phyloP scores from a whole-genome alignment of 2,329 filamentous ascomycete species.

The Xylariaceae sp. region DNA sequence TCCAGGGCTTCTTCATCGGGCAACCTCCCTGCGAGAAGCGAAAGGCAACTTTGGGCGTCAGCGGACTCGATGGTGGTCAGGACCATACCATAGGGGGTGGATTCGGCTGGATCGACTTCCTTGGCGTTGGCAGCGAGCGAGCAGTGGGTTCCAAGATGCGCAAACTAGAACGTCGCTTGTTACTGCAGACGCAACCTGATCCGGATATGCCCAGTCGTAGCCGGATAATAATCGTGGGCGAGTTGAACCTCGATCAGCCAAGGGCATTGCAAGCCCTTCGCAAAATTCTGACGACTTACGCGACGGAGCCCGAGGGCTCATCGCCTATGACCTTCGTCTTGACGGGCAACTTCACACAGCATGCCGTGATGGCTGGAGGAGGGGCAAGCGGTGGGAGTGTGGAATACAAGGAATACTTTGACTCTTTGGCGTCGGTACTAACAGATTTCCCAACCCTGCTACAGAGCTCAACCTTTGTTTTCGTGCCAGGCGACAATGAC shows the following conservation, averaged over 20 bases:
- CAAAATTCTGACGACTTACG: conserved; percentile 79
- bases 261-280: conserved; percentile 80
- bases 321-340: conserved; percentile 82
- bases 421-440: conserved; percentile 81
- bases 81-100: conserved; percentile 74
- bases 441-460: conserved; percentile 84
- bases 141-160: conserved; percentile 85
- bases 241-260: conserved; percentile 85
- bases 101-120: conserved; percentile 97
- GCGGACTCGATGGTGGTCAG: conserved; percentile 61
- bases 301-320: conserved; percentile 65
- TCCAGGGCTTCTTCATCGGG: conserved; percentile 88
- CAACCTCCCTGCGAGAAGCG: conserved; percentile 91
- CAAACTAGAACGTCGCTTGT: conserved; percentile 73
- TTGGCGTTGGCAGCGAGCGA: conserved; percentile 88
- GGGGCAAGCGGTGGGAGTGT: conserved; percentile 81
- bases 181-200: conserved; percentile 50
- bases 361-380: conserved; percentile 71
- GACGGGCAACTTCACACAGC: conserved; percentile 80
- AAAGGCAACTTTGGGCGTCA: conserved; percentile 77
- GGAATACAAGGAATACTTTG: conserved; percentile 96
- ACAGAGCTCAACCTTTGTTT: conserved; percentile 81
- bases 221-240: conserved; percentile 78
- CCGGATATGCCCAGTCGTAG: conserved; percentile 48
- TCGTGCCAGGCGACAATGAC: conserved; percentile 95